Conservation (phyloP, 2,329 filamentous ascomycete genomes). For the Alternaria ethzedia region DNA sequence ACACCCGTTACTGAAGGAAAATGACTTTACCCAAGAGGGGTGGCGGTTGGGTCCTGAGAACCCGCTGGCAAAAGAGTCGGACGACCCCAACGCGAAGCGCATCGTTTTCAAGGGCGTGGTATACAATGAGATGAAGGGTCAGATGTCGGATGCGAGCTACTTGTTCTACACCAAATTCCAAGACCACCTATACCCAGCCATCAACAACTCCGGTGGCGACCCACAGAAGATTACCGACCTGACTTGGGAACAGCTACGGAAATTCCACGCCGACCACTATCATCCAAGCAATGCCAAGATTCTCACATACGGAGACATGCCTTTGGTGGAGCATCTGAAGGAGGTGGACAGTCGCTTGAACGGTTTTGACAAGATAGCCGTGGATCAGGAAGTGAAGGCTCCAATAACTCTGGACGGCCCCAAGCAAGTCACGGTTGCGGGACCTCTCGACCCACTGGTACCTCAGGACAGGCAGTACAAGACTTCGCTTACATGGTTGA, state of each 20-base stretch:
- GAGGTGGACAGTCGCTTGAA: slow-evolving; percentile 78
- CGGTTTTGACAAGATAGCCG: slow-evolving; percentile 72
- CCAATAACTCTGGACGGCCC: slow-evolving; percentile 77
- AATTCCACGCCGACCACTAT: slow-evolving; percentile 92
- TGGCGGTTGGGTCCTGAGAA: slow-evolving; percentile 97
- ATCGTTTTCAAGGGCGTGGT: slow-evolving; percentile 97
- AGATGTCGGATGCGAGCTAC: slow-evolving; percentile 97
- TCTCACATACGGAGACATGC: slow-evolving; percentile 94
- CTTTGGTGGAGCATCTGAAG: slow-evolving; percentile 77
- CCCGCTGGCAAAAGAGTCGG: slow-evolving; percentile 59
- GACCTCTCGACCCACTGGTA: slow-evolving; percentile 85
- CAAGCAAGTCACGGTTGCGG: slow-evolving; percentile 72
- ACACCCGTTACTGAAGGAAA: slow-evolving; percentile 84
- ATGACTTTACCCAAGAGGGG: slow-evolving; percentile 94
- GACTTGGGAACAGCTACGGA: slow-evolving; percentile 85
- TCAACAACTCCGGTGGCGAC: slow-evolving; percentile 97
- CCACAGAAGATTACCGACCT: slow-evolving; percentile 95
- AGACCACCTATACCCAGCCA: slow-evolving; percentile 89
- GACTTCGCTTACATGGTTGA: slow-evolving; percentile 91
- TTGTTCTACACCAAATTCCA: slow-evolving; percentile 95
- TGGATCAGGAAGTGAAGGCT: slow-evolving; percentile 75
- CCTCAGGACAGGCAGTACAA: slow-evolving; percentile 89
- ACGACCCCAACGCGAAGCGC: slow-evolving; percentile 64
- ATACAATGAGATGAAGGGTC: slow-evolving; percentile 99
- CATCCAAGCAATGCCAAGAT: slow-evolving; percentile 97